These are phyloP conservation scores for Fusarium floridanum DNA, from an alignment of 2,329 filamentous ascomycete species.

Conservation along the genomic window DNA sequence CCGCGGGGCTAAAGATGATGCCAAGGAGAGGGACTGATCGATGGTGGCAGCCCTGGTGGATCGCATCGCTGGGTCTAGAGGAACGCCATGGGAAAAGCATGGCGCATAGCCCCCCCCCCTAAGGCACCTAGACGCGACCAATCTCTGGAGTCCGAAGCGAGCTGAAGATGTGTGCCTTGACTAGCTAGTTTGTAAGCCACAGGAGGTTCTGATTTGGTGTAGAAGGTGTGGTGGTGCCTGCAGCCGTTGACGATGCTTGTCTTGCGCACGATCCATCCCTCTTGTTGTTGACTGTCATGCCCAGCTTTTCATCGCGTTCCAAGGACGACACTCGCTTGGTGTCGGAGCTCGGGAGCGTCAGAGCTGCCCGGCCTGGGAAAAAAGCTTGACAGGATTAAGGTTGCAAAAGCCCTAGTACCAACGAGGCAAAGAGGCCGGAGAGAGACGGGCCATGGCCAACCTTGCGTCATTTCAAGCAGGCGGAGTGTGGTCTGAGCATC, in stretches of 20 bases:
- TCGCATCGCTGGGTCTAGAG: neutral
- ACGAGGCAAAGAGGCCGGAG: neutral
- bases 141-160: neutral
- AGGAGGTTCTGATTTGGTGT: neutral
- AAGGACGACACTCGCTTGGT: neutral
- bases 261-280: no score
- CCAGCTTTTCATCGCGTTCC: neutral
- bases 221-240: neutral
- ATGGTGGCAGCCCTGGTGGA: slow-evolving; percentile 9
- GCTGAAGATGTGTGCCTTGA: neutral
- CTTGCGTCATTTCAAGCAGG: slow-evolving; percentile 2
- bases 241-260: neutral
- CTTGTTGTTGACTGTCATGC: neutral
- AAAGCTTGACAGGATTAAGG: slow-evolving; percentile 8
- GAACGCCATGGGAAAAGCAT: neutral
- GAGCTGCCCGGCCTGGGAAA: neutral
- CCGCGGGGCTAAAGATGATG: neutral
- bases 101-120: neutral
- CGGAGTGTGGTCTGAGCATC: neutral
- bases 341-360: slow-evolving; percentile 1
- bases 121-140: neutral
- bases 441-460: neutral
- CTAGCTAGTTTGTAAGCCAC: neutral
- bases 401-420: neutral
- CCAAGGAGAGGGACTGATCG: slow-evolving; percentile 4